Percentiles rank a stretch among this genome's conserved stretches.
phyloP scores from a whole-genome alignment of 192 early-diverging fungal species.

The Helicostylum pulchrum region DNA sequence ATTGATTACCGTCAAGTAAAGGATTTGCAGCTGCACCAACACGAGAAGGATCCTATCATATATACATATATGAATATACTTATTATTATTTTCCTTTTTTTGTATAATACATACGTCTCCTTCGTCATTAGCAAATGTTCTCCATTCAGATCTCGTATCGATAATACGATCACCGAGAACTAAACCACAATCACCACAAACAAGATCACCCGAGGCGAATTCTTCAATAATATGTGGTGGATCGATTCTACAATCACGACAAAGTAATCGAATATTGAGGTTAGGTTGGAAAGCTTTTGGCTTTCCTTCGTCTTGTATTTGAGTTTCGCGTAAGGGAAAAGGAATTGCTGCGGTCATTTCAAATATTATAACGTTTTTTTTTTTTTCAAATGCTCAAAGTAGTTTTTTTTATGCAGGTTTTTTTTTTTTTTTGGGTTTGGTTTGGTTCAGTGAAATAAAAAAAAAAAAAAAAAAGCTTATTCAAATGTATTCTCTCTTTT shows the following conservation, averaged over 20 bases:
- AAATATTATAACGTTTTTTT: too few relatives aligned
- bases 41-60: constrained; percentile 71
- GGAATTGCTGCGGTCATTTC: constrained; percentile 14
- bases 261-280: constrained; percentile 59
- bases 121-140: constrained; percentile 91
- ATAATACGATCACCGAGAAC: constrained; percentile 87
- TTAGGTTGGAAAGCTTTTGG: constrained; percentile 34
- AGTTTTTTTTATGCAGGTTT: not conserved
- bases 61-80: not conserved
- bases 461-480: not conserved
- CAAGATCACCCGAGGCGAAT: constrained; percentile 82
- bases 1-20: constrained; percentile 70
- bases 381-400: too few relatives aligned
- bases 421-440: too few relatives aligned
- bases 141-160: constrained; percentile 95
- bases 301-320: constrained; percentile 16
- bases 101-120: constrained; percentile 51
- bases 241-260: constrained; percentile 74
- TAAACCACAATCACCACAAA: constrained; percentile 93
- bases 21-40: constrained; percentile 82
- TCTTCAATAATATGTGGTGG: constrained; percentile 89
- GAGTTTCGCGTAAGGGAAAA: constrained; percentile 17
- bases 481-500: too few relatives aligned
- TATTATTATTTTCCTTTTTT: not conserved
- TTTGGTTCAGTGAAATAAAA: not conserved